phyloP scores from a whole-genome alignment of 176 grass and related monocot genomes.

The Aechmea fasciata region DNA sequence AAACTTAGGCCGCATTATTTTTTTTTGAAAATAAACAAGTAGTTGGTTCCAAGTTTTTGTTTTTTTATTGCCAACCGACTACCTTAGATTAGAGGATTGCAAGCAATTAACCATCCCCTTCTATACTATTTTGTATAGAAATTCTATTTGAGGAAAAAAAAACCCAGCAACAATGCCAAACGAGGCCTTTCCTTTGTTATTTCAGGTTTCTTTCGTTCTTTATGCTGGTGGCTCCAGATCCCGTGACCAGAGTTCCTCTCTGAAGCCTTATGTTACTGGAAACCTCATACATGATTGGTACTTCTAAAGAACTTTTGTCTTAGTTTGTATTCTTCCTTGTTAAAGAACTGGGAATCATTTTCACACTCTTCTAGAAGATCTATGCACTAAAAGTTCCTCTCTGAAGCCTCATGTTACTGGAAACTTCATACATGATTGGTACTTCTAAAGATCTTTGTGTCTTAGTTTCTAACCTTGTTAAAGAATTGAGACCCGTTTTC shows the following conservation, averaged over 20 bases:
- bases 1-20: too few relatives aligned
- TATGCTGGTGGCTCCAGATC: slow-evolving; percentile 54
- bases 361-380: neutral
- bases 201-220: slow-evolving; percentile 58
- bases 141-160: neutral
- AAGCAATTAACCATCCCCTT: too few relatives aligned
- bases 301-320: slow-evolving; percentile 6
- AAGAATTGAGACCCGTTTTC: neutral
- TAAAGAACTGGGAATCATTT: neutral
- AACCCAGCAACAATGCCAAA: slow-evolving; percentile 1
- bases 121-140: neutral
- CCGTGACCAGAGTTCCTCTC: slow-evolving; percentile 52
- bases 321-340: neutral
- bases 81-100: too few relatives aligned
- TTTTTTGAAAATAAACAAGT: too few relatives aligned
- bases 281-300: slow-evolving; percentile 94
- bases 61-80: too few relatives aligned
- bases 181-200: slow-evolving; percentile 6
- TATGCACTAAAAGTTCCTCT: slow-evolving; percentile 38
- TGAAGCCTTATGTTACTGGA: slow-evolving; percentile 66
- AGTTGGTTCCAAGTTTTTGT: too few relatives aligned
- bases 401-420: slow-evolving; percentile 70
- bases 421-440: slow-evolving; percentile 90
- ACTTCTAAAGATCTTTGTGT: slow-evolving; percentile 17
- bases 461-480: neutral